Evolutionary conservation across 2,329 filamentous ascomycete species (phyloP), one percentile per base, ranked within the genome.

Genomic region (Beauveria sp.): DNA sequence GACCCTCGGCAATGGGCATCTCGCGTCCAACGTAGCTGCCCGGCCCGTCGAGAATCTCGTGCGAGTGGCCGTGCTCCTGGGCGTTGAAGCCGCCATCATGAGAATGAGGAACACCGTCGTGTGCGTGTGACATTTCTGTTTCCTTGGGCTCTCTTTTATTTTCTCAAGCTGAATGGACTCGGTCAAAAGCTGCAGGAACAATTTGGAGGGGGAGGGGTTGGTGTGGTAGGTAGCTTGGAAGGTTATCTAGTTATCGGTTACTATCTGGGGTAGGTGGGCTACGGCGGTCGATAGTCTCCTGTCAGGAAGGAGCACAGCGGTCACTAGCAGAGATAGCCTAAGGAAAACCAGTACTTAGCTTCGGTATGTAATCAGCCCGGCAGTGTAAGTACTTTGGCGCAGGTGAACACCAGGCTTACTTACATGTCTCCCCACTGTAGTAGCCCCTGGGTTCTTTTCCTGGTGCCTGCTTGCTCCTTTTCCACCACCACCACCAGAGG

Each of bases 41-140:
- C 0, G 95, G 95, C 0, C 93, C 93, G 71, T 95, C 88, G 67
- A 97, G 88, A 70, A 98, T 92, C 80, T 98, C 95, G 74, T 98
- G 95, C 1, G 88, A 90, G 79, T 99, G 95, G 69, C 95, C 95
- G 75, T 98, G 95, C 71, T 93, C 89, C 64, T 84, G 81, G 62
- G 79, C 76, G 65, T 79, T 78, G 72, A 79, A 76, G 64, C 78
- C 79, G 60, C 79, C 79, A 62, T 86, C 83, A 73, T 89, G 85
- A 6, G 82, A 79, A 71, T 87, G 86, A 40, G 81, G 79, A 66
- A 69, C 71, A 34, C 76, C 77, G 63, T 84, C 82, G 73, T 88
- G 83, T 5, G 79, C 77, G 69, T 84, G 83, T 10, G 56, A 60
- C 43, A 55, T 60, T 31, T 5, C 8, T n/a, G 5, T 31, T 34